Evolutionary conservation across 805 yeast species (phyloP), one percentile per base, ranked within the genome.

Genomic region (Clavispora asparagi): DNA sequence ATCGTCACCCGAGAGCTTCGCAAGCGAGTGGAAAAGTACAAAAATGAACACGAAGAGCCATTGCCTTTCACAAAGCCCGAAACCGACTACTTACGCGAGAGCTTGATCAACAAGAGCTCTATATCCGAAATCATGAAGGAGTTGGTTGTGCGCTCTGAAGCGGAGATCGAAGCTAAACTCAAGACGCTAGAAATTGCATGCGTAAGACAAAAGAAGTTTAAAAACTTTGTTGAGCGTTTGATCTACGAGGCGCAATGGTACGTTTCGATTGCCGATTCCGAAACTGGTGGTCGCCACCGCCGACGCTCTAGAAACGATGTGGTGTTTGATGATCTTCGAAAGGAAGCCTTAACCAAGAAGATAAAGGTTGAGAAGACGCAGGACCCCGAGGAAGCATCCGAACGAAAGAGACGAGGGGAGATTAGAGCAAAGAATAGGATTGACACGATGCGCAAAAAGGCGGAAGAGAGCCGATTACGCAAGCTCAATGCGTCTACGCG

Each of bases 181-280:
- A 56, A 57, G 17, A 63, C 60, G 36, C 45, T 57, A 27, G 62
- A 60, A 44, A 44, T 54, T 42, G 65, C 58, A 32, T 59, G 57
- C 12, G 54, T 50, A 13, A 51, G 75, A 42, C 59, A 55, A 48
- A 58, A 59, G 11, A 58, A 53, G 26, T 68, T 68, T 44, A 58
- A 61, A 33, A 62, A 52, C 36, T 42, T 49, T 6, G 52, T 58
- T n/a, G 74, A 69, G 32, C 51, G 63, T 27, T 59, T 71, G 25
- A 50, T 67, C 8, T 71, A 70, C 47, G 72, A 67, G 43, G 73
- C 75, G 0, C 60, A 66, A 44, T 71, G 76, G 76, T 62, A 59
- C 39, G 51, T 61, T 1, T 58, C 64, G 6, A 56, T 53, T 49
- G 50, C 55, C 6, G 55, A 51, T 27, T 47, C 43, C 11, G 42